Evolutionary conservation across 306 rosid genomes (phyloP), one percentile per base, ranked within the genome.

Genomic region (Trichosanthes cucumerina): DNA sequence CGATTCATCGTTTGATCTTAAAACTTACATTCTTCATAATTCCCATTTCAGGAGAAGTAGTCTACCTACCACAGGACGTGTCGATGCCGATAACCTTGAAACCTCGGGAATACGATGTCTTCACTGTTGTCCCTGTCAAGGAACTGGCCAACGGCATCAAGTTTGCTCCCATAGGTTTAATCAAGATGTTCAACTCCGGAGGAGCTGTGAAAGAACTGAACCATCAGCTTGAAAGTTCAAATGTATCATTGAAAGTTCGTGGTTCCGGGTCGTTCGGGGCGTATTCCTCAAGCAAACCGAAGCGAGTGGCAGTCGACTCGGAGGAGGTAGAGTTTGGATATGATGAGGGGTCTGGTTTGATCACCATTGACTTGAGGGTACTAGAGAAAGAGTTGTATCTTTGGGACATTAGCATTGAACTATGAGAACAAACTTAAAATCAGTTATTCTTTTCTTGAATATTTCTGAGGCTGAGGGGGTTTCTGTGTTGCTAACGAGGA

Each of bases 131-230:
- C 71, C 99, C 99, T 0, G 79, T 82, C 34, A 83, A 74, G 85
- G 89, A 87, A 41, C 66, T 90, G 71, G 26, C 28, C 15, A 79
- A 78, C 46, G 90, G 82, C 9, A 72, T 80, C 15, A 88, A 58
- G 68, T 94, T 90, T 71, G 92, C 97, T 65, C 93, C 98, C 53
- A 77, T 94, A 53, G 96, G 97, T 78, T 85, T 92, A 38, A 68
- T 82, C 52, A 88, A 90, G 88, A 95, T 95, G 97, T 92, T 91
- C 82, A 95, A 95, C 62, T 88, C 99, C 13, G 99, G 99, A 72
- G 99, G 97, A 57, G 97, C 99, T 26, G 83, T 95, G 49, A 78
- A 87, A 82, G 91, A 86, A 54, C 31, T 90, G 53, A 77, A 66
- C 7, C 83, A n/a, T 54, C 85, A 83, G 9, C 72, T 79, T 18